Conservation (phyloP, 495 filamentous ascomycete genomes). For the Penicillium canescens region DNA sequence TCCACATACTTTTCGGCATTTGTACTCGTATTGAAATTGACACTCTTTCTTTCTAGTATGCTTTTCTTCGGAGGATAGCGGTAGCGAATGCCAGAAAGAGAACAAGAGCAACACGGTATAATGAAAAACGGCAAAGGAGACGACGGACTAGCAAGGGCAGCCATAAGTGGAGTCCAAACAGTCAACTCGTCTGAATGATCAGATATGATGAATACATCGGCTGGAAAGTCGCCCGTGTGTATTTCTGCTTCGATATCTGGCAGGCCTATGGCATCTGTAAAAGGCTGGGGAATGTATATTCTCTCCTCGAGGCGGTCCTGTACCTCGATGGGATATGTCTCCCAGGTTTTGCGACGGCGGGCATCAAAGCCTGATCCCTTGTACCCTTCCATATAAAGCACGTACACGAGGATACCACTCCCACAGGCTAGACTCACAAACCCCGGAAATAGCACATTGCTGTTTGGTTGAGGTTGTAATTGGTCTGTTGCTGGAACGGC, state of each 20-base stretch:
- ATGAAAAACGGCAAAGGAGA: constrained; percentile 70
- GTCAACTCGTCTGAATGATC: constrained; percentile 97
- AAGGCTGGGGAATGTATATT: constrained; percentile 69
- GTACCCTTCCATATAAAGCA: constrained; percentile 82
- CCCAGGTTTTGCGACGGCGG: constrained; percentile 78
- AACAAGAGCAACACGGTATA: constrained; percentile 93
- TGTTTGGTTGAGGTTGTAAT: constrained; percentile 3
- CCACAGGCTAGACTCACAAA: constrained; percentile 97
- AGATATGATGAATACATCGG: constrained; percentile 86
- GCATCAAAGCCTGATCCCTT: constrained; percentile 90
- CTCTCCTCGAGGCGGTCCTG: constrained; percentile 63
- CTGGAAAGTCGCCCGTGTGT: constrained; percentile 71
- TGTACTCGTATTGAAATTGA: neutral
- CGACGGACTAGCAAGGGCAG: constrained; percentile 61
- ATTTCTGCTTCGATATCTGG: constrained; percentile 32
- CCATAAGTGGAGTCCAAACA: constrained; percentile 90
- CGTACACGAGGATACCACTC: constrained; percentile 88
- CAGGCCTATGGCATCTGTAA: constrained; percentile 29
- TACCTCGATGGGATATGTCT: constrained; percentile 59
- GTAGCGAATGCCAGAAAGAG: constrained; percentile 71
- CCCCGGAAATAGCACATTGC: constrained; percentile 62
- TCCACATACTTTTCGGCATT: constrained; percentile 10
- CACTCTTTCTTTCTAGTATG: constrained; percentile 1
- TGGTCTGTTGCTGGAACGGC: constrained; percentile 22
- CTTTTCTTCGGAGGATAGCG: constrained; percentile 60